Conservation (phyloP, 345 rosid genomes). For the Syzygium jambos region DNA sequence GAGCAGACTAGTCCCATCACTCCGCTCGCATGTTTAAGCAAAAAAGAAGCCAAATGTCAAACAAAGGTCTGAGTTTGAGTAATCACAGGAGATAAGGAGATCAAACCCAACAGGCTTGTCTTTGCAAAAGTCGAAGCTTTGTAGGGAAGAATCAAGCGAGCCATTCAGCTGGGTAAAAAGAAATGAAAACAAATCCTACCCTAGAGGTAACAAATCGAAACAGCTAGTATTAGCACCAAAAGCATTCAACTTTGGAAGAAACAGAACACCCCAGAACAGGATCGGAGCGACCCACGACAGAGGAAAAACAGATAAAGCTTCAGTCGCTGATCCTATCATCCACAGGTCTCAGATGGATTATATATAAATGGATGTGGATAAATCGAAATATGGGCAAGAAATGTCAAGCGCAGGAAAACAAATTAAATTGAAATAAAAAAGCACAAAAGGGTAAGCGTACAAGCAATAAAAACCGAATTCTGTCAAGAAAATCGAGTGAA, state of each 20-base stretch:
- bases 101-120: slow-evolving; percentile 63
- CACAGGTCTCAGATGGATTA: background rate
- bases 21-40: background rate
- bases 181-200: background rate
- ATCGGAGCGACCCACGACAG: background rate
- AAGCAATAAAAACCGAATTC: background rate
- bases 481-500: background rate
- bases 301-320: background rate
- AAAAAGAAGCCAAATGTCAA: background rate
- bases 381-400: slow-evolving; percentile 29
- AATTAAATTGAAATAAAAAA: slow-evolving; percentile 2
- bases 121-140: slow-evolving; percentile 67
- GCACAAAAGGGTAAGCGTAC: background rate
- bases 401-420: background rate
- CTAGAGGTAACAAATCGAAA: background rate
- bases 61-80: slow-evolving; percentile 1
- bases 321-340: background rate
- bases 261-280: background rate
- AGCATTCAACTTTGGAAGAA: background rate
- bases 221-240: background rate
- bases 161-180: slow-evolving; percentile 29
- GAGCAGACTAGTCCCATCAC: background rate
- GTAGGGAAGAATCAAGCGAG: slow-evolving; percentile 77
- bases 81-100: slow-evolving; percentile 80
- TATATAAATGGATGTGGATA: slow-evolving; percentile 25